Percentiles rank a stretch among this genome's conserved stretches.
These are phyloP conservation scores for Wickerhamiella domercqiae DNA, from an alignment of 805 yeast genomes.

Conservation along the genomic window DNA sequence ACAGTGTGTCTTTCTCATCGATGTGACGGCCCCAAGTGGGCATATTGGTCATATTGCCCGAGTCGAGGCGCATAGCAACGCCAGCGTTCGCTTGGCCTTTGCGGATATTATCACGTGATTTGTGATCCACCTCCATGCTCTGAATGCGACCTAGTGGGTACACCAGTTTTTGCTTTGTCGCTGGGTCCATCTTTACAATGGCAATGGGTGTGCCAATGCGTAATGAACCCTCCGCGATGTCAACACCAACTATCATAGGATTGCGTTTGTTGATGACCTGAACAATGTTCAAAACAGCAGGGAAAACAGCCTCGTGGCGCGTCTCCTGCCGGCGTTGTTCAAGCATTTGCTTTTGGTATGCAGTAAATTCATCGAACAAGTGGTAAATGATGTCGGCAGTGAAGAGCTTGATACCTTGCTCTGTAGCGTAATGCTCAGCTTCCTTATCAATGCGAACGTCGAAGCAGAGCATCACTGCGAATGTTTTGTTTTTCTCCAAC, in stretches of 20 bases:
- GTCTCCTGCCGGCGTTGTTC: slow-evolving; percentile 85
- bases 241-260: slow-evolving; percentile 99
- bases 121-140: slow-evolving; percentile 93
- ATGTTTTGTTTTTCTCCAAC: slow-evolving; percentile 93
- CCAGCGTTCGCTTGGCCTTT: slow-evolving; percentile 96
- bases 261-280: slow-evolving; percentile 96
- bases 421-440: slow-evolving; percentile 95
- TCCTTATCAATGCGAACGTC: slow-evolving; percentile 95
- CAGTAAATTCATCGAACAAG: slow-evolving; percentile 85
- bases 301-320: slow-evolving; percentile 80
- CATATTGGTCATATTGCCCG: slow-evolving; percentile 69
- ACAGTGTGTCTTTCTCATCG: slow-evolving; percentile 78
- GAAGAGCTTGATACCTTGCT: slow-evolving; percentile 81
- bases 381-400: slow-evolving; percentile 95
- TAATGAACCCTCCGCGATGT: slow-evolving; percentile 79
- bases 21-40: slow-evolving; percentile 99
- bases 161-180: slow-evolving; percentile 56
- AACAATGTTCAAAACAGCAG: slow-evolving; percentile 84
- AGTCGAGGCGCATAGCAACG: slow-evolving; percentile 95
- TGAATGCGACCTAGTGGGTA: slow-evolving; percentile 70
- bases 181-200: slow-evolving; percentile 80
- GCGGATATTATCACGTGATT: slow-evolving; percentile 59
- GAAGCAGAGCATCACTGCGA: slow-evolving; percentile 95
- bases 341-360: slow-evolving; percentile 72
- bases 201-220: slow-evolving; percentile 91